A percentile compares a stretch with the other conserved stretches of the same genome.
These are phyloP conservation scores for Tuctoria greenei DNA, from an alignment of 176 grass and related monocot genomes.

Conservation along the genomic window DNA sequence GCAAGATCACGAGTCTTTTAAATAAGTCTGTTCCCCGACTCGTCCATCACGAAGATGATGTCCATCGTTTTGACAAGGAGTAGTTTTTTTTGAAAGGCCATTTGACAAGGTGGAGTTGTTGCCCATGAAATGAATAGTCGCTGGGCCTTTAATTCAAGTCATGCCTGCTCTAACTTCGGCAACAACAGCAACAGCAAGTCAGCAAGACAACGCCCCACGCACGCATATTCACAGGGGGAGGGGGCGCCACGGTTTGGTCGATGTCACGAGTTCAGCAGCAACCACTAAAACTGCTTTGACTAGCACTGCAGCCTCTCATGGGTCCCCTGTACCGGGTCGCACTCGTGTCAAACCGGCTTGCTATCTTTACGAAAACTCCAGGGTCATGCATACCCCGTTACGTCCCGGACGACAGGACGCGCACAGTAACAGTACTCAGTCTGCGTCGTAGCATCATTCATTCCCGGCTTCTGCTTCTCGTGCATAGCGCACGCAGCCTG, in stretches of 20 bases:
- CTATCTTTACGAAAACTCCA: slow-evolving; percentile 19
- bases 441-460: slow-evolving; percentile 17
- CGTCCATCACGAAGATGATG: not conserved
- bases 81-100: too few relatives aligned
- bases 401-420: not conserved
- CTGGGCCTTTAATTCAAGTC: slow-evolving; percentile 47
- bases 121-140: slow-evolving; percentile 20
- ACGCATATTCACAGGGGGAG: not conserved
- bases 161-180: slow-evolving; percentile 34
- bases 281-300: slow-evolving; percentile 12
- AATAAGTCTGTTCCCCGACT: not conserved
- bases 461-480: slow-evolving; percentile 3
- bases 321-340: slow-evolving; percentile 7
- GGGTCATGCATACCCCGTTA: not conserved
- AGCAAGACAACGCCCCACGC: not conserved
- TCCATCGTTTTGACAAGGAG: slow-evolving; percentile 15
- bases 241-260: not conserved
- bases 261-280: slow-evolving; percentile 30
- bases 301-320: not conserved
- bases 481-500: slow-evolving; percentile 1
- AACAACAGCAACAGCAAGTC: not conserved
- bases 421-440: not conserved
- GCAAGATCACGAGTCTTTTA: slow-evolving; percentile 45
- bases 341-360: not conserved
- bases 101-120: slow-evolving; percentile 1